phyloP scores from a whole-genome alignment of 257 asterid genomes.

The Misopates orontium region DNA sequence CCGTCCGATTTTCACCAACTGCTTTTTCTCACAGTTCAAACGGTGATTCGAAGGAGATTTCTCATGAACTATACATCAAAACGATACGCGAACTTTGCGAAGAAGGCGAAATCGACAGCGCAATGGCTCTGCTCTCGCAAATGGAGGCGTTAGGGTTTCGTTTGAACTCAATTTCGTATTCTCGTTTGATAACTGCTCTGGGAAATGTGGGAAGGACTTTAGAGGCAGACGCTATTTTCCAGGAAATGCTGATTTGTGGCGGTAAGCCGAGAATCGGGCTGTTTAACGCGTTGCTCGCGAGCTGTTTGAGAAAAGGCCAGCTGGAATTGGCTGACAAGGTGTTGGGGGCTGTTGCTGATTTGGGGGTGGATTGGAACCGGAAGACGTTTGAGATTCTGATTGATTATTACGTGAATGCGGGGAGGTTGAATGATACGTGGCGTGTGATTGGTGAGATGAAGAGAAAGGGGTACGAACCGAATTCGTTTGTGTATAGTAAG shows the following conservation, averaged over 20 bases:
- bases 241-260: constrained; percentile 67
- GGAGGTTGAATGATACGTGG: constrained; percentile 77
- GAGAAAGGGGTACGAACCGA: constrained; percentile 52
- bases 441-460: constrained; percentile 73
- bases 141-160: constrained; percentile 84
- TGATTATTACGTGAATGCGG: constrained; percentile 64
- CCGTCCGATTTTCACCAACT: constrained; percentile 19
- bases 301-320: constrained; percentile 74
- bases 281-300: constrained; percentile 57
- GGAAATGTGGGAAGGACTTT: constrained; percentile 74
- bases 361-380: constrained; percentile 50
- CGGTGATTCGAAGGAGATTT: constrained; percentile 48
- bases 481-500: constrained; percentile 77
- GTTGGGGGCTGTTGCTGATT: constrained; percentile 37
- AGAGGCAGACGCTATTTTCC: constrained; percentile 82
- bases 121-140: constrained; percentile 66
- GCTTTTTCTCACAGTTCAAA: constrained; percentile 18
- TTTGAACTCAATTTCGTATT: constrained; percentile 47
- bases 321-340: constrained; percentile 57
- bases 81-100: constrained; percentile 58
- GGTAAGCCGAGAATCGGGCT: constrained; percentile 52
- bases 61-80: constrained; percentile 51
- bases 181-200: constrained; percentile 55
- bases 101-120: constrained; percentile 65
- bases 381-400: constrained; percentile 76